These are phyloP conservation scores for Russula emetica DNA, from an alignment of 768 basidiomycete genomes.

Conservation along the genomic window DNA sequence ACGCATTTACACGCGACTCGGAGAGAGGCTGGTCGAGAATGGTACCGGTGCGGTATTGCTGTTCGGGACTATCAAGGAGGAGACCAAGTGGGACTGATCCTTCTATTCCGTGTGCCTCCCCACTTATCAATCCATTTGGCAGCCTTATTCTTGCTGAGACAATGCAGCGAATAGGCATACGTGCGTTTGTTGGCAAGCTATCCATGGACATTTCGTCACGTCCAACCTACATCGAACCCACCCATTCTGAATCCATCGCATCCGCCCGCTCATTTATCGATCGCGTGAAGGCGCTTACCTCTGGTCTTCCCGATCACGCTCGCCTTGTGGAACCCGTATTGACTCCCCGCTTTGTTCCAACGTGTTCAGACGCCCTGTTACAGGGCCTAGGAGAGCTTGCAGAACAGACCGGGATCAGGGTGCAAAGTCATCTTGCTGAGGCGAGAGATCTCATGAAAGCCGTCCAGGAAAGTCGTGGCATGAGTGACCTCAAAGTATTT, in stretches of 20 bases:
- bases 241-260: constrained; percentile 45
- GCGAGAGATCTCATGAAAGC: constrained; percentile 70
- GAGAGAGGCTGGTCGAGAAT: constrained; percentile 56
- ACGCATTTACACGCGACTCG: constrained; percentile 64
- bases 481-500: constrained; percentile 73
- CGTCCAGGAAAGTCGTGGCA: constrained; percentile 56
- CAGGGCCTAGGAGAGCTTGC: constrained; percentile 57
- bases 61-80: constrained; percentile 79
- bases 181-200: constrained; percentile 85
- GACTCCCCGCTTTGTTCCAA: constrained; percentile 87
- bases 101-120: constrained; percentile 1
- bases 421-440: constrained; percentile 88
- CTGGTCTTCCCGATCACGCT: constrained; percentile 41
- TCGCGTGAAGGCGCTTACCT: constrained; percentile 42
- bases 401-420: constrained; percentile 40
- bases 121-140: not conserved
- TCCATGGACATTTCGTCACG: constrained; percentile 85
- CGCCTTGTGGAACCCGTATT: constrained; percentile 74
- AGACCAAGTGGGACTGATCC: constrained; percentile 62
- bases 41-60: constrained; percentile 76
- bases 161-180: constrained; percentile 67
- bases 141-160: constrained; percentile 75
- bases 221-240: constrained; percentile 65
- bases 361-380: constrained; percentile 72
- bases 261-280: constrained; percentile 56